Evolutionary conservation across 768 basidiomycete genomes (phyloP), one percentile per base, ranked within the genome.

Genomic region (Tulasnella sp.): DNA sequence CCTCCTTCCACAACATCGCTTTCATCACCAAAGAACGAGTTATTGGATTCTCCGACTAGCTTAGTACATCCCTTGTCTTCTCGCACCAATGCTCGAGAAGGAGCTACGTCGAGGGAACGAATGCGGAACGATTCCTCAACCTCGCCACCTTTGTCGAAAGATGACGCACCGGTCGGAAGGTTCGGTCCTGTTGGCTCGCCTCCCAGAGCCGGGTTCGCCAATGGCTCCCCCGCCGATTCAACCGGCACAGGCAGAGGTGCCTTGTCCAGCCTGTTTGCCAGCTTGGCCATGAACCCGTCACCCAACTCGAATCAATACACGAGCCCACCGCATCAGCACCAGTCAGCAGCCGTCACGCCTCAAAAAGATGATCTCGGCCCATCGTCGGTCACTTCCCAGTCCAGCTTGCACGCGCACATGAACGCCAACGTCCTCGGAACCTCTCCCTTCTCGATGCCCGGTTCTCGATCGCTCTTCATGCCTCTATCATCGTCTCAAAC

Each of bases 371-470:
- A 58, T n/a, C 31, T 54, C 7, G 77, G 77, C 11, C 77, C 58
- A 40, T 60, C 54, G 11, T 78, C 77, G 16, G 48, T 58, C 9
- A 60, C 77, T 22, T 78, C 77, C 11, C 77, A 78, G 58, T 78
- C 77, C 34, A 78, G 58, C 77, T 44, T 78, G 28, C 84, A 83
- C 1, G 86, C 86, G 22, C 83, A 88, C 80, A 81, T 87, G 34
- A 86, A 87, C 77, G 82, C 86, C 76, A 90, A 87, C 80, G 83
- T 86, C 81, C 84, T 83, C 72, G 81, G 82, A 40, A 87, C 91
- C 0, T 94, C 93, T 3, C 94, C 95, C 0, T 95, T 95, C 84
- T 93, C 93, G 34, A 92, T 92, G 0, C 94, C 94, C 0, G 92
- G 93, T 0, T 86, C 90, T 0, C 91, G 91, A 82, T 88, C 89